These are phyloP conservation scores for Apiotrichum sp. DNA, from an alignment of 1,284 basidiomycete species.

Conservation along the genomic window DNA sequence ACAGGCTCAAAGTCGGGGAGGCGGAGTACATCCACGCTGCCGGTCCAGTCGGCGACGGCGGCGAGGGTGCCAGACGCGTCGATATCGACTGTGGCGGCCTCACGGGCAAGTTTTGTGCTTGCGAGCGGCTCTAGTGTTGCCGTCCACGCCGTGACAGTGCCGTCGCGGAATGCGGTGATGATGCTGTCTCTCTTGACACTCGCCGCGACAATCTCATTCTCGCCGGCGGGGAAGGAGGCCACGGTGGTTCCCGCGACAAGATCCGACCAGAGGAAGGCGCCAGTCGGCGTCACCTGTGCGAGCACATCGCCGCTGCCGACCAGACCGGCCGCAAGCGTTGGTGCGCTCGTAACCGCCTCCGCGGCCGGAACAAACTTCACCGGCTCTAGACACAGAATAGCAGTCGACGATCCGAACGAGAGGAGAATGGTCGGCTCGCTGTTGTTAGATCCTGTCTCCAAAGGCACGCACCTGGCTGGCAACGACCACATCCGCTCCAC, in stretches of 20 bases:
- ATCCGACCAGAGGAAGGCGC: slow-evolving; percentile 51
- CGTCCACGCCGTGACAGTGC: slow-evolving; percentile 54
- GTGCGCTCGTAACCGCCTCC: slow-evolving; percentile 41
- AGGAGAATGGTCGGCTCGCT: slow-evolving; percentile 19
- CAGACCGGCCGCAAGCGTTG: slow-evolving; percentile 64
- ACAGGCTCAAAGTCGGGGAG: not conserved
- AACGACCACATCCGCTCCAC: slow-evolving; percentile 63
- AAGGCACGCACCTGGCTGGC: slow-evolving; percentile 14
- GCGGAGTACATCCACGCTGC: slow-evolving; percentile 57
- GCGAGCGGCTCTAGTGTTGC: not conserved
- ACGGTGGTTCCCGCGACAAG: slow-evolving; percentile 4
- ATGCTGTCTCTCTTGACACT: slow-evolving; percentile 60
- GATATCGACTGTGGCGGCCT: slow-evolving; percentile 1
- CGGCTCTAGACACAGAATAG: slow-evolving; percentile 42
- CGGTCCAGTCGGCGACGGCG: slow-evolving; percentile 75
- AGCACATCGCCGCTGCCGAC: slow-evolving; percentile 50
- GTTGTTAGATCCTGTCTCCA: slow-evolving; percentile 2
- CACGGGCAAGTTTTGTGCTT: not conserved
- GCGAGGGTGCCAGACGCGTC: slow-evolving; percentile 4
- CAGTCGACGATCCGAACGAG: slow-evolving; percentile 21
- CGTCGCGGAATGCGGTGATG: slow-evolving; percentile 59
- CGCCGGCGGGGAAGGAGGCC: slow-evolving; percentile 35
- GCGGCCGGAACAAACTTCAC: slow-evolving; percentile 42
- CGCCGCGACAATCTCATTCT: slow-evolving; percentile 60
- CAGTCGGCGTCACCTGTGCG: slow-evolving; percentile 60